Evolutionary conservation across 768 basidiomycete species (phyloP), one percentile per base, ranked within the genome.

Genomic region (Auriscalpium microsporum): DNA sequence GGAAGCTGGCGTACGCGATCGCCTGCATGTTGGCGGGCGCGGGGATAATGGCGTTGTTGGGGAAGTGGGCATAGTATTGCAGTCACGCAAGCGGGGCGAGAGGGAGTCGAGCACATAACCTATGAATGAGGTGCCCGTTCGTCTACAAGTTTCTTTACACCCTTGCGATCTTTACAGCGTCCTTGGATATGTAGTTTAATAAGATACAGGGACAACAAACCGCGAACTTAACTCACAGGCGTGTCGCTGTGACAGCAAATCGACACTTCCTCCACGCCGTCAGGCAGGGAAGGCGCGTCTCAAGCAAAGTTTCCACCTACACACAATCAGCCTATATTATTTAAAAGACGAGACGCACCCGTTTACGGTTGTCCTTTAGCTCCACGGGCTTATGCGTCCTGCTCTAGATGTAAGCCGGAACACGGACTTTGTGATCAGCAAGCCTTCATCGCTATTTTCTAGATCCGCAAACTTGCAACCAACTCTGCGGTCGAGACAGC

Each of bases 21-120:
- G 68, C 71, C 16, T 85, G 82, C 61, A 90, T 96, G 84, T 60
- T 86, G 19, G 57, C 84, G 9, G 94, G 94, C 10, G 84, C 84
- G 21, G 92, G 76, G 1, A 51, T 96, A 17, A 97, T 97, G 94
- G 83, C 92, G 1, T 75, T 96, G 9, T 76, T 97, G 16, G 94
- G 94, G 10, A 73, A 78, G 55, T 96, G 94, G 94, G 94, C 93
- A 23, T 94, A 68, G 8, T 28, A 28, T 28, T 28, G 28, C 28
- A 7, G 5, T 4, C 28, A 28, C 7, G 21, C 7, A 4, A 2
- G 28, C 28, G 28, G 5, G 28, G 7, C 21, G 21, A 21, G 21
- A 21, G n/a, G n/a, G n/a, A 21, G 21, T 21, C 21, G 21, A 21
- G 21, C 3, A 21, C 21, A 28, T 7, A 28, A 28, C 28, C 28